Percentiles rank a stretch among this genome's conserved stretches.
Evolutionary conservation across 2,329 filamentous ascomycete species (phyloP).

Genomic region (Botryotinia convoluta): DNA sequence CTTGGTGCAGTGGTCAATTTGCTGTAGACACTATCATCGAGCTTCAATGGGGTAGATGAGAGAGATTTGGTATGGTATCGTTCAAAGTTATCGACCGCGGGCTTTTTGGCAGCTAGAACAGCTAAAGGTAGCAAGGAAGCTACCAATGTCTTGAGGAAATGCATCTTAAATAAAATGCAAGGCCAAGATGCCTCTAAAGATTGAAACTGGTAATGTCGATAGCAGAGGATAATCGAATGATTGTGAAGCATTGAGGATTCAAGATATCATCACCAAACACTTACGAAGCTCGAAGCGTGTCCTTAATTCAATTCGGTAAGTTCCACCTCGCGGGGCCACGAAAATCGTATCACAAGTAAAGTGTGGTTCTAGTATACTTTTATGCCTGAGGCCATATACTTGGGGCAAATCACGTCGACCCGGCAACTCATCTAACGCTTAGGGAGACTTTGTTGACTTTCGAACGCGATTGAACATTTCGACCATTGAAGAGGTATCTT

Average conservation of each 20-base stretch:
- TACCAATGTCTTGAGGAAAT: slow-evolving; percentile 61
- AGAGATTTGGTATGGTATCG: slow-evolving; percentile 68
- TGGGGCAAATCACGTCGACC: neutral
- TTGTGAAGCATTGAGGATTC: slow-evolving; percentile 12
- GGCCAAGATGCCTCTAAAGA: slow-evolving; percentile 17
- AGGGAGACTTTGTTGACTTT: slow-evolving; percentile 15
- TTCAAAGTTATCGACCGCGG: slow-evolving; percentile 63
- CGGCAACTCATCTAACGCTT: slow-evolving; percentile 4
- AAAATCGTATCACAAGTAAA: neutral
- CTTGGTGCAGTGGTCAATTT: slow-evolving; percentile 73
- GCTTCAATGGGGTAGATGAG: slow-evolving; percentile 66
- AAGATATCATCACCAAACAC: slow-evolving; percentile 10
- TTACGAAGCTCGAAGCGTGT: slow-evolving; percentile 22
- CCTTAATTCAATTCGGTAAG: slow-evolving; percentile 20
- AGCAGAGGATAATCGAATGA: neutral
- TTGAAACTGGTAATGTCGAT: neutral
- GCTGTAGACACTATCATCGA: slow-evolving; percentile 73
- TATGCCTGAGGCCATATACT: neutral
- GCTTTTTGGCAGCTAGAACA: slow-evolving; percentile 60
- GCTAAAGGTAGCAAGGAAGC: slow-evolving; percentile 60
- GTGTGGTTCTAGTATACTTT: accelerated
- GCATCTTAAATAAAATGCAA: slow-evolving; percentile 55
- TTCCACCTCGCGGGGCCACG: slow-evolving; percentile 14
- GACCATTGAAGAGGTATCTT: neutral
- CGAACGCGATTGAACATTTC: slow-evolving; percentile 1